Evolutionary conservation across 768 basidiomycete genomes (phyloP).

Genomic region (Bullera alba): DNA sequence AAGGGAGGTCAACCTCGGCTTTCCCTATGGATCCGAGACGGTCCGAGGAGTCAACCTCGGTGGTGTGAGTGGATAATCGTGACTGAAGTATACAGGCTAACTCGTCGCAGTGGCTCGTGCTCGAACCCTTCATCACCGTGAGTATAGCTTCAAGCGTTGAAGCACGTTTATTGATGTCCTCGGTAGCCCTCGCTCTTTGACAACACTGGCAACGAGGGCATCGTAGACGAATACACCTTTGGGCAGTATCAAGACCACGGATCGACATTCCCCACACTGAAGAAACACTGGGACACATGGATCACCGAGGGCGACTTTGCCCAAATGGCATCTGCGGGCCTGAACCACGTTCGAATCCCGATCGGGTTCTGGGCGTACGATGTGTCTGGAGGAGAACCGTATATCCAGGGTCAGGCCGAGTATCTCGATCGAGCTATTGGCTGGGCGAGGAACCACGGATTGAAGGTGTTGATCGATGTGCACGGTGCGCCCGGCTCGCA

Average conservation of each 20-base stretch:
- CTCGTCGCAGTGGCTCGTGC: conserved; percentile 26
- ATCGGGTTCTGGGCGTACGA: conserved; percentile 37
- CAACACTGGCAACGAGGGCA: conserved; percentile 31
- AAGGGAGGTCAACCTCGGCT: no score
- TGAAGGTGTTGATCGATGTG: conserved; percentile 39
- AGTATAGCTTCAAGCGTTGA: background rate
- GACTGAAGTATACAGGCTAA: background rate
- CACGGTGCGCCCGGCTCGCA: conserved; percentile 29
- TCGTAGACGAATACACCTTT: conserved; percentile 45
- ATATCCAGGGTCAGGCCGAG: conserved; percentile 18
- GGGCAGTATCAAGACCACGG: conserved; percentile 35
- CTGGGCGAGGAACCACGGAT: conserved; percentile 31
- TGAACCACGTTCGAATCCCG: conserved; percentile 38
- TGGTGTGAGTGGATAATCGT: conserved; percentile 18
- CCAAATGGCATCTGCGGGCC: conserved; percentile 4
- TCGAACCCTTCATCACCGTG: conserved; percentile 42
- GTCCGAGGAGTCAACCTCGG: conserved; percentile 43
- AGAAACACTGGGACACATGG: conserved; percentile 35
- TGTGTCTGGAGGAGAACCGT: conserved; percentile 28
- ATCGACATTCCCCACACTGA: conserved; percentile 15
- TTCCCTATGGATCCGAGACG: conserved; percentile 35
- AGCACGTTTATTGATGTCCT: background rate
- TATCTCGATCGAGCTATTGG: conserved; percentile 33
- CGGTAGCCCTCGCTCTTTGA: conserved; percentile 34
- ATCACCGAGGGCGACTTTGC: conserved; percentile 38